Evolutionary conservation across 23 red algal species (phyloP), one percentile per base, ranked within the genome.

Genomic region (Gracilariopsis chorda): DNA sequence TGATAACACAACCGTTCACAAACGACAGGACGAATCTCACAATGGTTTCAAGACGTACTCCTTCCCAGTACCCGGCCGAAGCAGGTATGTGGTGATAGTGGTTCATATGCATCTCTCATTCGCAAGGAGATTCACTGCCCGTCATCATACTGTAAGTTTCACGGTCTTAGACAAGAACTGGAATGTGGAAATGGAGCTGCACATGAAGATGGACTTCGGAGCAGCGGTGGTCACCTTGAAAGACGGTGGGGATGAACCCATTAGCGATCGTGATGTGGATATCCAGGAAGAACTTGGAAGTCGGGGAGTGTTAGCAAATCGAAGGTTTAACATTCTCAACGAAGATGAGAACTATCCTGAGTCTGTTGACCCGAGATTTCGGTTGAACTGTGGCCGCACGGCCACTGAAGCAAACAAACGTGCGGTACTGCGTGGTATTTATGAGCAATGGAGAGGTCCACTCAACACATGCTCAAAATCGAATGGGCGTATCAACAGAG

Each of bases 21-120:
- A 40, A 36, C 48, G 48, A 2, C 73, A 90, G 73, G 53, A 28
- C 19, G 87, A 90, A 53, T 80, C 73, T 11, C 69, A 90, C 46
- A 67, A 78, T 16, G 87, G 87, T 13, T 90, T 90, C 73, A 90
- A 90, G 39, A 72, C 62, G 11, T 90, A 65, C 61, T 63, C 87
- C 0, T 79, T 90, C 24, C 43, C 73, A 14, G 21, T 69, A 19
- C 49, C 29, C 8, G 45, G 37, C 8, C 35, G 37, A 24, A 1
- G 45, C 0, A 67, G 37, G 58, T 67, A 41, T 48, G 36, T 86
- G 30, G 62, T 86, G 0, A 60, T 71, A 16, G 44, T 34, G 11
- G 81, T 86, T 1, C 81, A 86, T n/a, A 86, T 86, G 81, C 81
- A 71, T 51, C 14, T 86, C 1, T 70, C 81, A 14, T 37, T n/a